Percentiles rank a stretch among this genome's conserved stretches.
Evolutionary conservation across 1,284 basidiomycete species (phyloP).

Genomic region (Cryptococcus sp.): DNA sequence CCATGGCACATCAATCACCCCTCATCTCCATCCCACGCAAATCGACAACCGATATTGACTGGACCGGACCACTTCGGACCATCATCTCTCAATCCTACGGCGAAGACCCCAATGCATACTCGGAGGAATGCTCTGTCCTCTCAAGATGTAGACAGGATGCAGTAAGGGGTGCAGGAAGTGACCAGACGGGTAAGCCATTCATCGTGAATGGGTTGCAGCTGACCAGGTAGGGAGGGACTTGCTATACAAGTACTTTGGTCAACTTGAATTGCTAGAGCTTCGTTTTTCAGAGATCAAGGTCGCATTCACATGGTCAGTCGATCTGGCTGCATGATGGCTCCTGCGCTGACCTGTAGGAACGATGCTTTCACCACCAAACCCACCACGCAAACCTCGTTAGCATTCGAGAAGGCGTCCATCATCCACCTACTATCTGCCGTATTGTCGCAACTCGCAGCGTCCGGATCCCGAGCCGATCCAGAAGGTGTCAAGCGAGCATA

Average conservation of each 20-base stretch:
- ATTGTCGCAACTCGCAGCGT: slow-evolving; percentile 80
- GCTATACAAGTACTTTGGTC: slow-evolving; percentile 98
- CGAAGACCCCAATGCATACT: slow-evolving; percentile 83
- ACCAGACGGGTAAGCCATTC: slow-evolving; percentile 68
- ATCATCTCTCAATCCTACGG: slow-evolving; percentile 90
- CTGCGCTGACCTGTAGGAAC: slow-evolving; percentile 52
- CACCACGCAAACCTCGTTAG: slow-evolving; percentile 91
- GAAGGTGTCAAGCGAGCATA: slow-evolving; percentile 96
- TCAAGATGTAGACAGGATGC: slow-evolving; percentile 93
- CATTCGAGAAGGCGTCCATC: slow-evolving; percentile 96
- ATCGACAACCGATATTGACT: slow-evolving; percentile 66
- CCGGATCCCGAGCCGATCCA: slow-evolving; percentile 61
- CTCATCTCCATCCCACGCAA: slow-evolving; percentile 54
- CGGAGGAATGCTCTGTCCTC: slow-evolving; percentile 74
- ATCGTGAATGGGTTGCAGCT: slow-evolving; percentile 7
- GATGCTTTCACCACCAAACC: slow-evolving; percentile 94
- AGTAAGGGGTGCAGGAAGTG: slow-evolving; percentile 88
- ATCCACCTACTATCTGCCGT: slow-evolving; percentile 96
- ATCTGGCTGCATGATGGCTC: neutral
- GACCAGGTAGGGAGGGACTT: slow-evolving; percentile 68
- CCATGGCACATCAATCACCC: slow-evolving; percentile 48
- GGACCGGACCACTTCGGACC: slow-evolving; percentile 78
- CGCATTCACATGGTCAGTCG: slow-evolving; percentile 73
- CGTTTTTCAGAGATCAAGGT: slow-evolving; percentile 95
- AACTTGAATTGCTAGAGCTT: slow-evolving; percentile 93